Base-by-base conservation (phyloP, 1,139 yeast genomes). In the Blastobotrys buckinghamii region DNA sequence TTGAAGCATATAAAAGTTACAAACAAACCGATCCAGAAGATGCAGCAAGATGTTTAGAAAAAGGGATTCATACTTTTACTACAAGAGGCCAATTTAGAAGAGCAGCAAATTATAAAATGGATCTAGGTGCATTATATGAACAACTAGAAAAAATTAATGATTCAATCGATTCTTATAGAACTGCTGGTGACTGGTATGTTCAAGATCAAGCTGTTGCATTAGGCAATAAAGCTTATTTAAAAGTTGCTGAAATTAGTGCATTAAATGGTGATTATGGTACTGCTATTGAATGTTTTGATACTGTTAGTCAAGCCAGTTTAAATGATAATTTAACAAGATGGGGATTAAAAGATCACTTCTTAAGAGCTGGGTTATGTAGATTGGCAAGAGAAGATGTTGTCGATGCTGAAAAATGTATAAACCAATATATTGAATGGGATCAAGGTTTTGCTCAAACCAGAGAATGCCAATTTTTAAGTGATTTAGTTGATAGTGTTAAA, bases 191-290 rank as follows among this genome's bases (percentile, higher is more conserved):
- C 62, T 92, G 96, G 87, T 89, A 85, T 64, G 79, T 81, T 52
- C 89, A 94, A 54, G 98, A 92, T 68, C 92, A 88, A 53, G 97
- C 98, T 0, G 85, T 84, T 56, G 95, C 97, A 8, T 75, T 92
- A 52, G 81, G 96, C 30, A 89, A 82, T 68, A 92, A 92, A 69
- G 89, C 95, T 24, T 86, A 77, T 59, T 72, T 90, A 59, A 88
- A 88, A 67, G 86, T 92, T 57, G 98, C 97, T 1, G 97, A 92
- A 62, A 74, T 92, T 60, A 76, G 82, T 48, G 96, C 96, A n/a
- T 69, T 82, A 50, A 74, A 77, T 48, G 89, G 82, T 13, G 77
- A 86, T 53, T 90, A 84, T 64, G 66, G 76, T 35, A 79, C 78
- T 55, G 96, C 97, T 1, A 77, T 87, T 42, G 83, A 79, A 50